phyloP scores from a whole-genome alignment of 345 rosid species.

The Populus ilicifolia region DNA sequence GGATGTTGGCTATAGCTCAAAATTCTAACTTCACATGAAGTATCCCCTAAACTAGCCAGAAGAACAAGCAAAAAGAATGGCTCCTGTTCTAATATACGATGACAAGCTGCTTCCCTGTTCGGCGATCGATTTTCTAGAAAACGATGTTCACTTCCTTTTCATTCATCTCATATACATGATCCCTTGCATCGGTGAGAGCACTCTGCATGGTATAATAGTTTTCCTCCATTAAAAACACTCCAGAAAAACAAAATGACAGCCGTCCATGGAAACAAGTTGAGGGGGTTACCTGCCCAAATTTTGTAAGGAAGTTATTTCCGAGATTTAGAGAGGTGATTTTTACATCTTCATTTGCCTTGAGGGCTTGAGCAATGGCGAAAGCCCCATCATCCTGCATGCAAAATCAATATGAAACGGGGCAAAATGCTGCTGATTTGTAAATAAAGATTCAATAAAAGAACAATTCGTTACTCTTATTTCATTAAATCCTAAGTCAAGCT shows the following conservation, averaged over 20 bases:
- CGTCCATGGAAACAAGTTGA: not conserved
- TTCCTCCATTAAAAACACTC: not conserved
- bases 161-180: constrained; percentile 91
- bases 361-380: constrained; percentile 89
- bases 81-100: constrained; percentile 1
- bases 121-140: constrained; percentile 42
- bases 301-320: constrained; percentile 80
- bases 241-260: not conserved
- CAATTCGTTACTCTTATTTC: constrained; percentile 64
- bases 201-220: constrained; percentile 43
- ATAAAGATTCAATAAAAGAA: not conserved
- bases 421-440: not conserved
- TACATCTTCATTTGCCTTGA: constrained; percentile 89
- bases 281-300: constrained; percentile 79
- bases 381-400: constrained; percentile 82
- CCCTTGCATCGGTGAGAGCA: constrained; percentile 82
- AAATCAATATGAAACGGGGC: constrained; percentile 12
- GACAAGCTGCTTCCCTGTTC: constrained; percentile 5
- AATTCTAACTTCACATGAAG: not conserved
- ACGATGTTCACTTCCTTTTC: constrained; percentile 83
- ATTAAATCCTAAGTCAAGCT: constrained; percentile 84
- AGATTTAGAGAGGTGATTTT: constrained; percentile 75
- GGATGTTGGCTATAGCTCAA: not conserved
- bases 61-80: constrained; percentile 10
- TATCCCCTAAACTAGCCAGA: constrained; percentile 14